Conservation (phyloP, 2,329 filamentous ascomycete genomes). For the Aspergillus quadrilineatus region DNA sequence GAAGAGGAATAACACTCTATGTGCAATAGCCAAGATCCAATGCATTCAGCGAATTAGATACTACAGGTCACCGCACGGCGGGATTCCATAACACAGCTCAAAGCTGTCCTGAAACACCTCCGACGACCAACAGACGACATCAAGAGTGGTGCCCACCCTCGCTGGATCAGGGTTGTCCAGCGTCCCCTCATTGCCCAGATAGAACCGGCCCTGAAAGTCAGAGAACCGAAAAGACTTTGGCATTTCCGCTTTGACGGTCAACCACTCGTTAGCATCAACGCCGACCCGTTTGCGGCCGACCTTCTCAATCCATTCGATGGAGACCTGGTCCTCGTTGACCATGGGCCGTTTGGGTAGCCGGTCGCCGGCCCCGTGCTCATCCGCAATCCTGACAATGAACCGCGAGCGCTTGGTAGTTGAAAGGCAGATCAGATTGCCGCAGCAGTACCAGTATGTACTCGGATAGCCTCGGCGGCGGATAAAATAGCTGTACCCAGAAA, state of each 20-base stretch:
- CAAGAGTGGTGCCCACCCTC: background rate
- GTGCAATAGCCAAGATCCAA: too few relatives aligned
- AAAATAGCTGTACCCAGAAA: slow-evolving; percentile 7
- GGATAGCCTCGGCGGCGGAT: slow-evolving; percentile 3
- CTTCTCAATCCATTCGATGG: slow-evolving; percentile 4
- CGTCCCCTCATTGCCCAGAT: slow-evolving; percentile 2
- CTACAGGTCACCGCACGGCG: background rate
- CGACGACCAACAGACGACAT: slow-evolving; percentile 3
- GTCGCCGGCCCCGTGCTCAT: background rate
- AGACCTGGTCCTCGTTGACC: background rate
- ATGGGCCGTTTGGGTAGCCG: background rate
- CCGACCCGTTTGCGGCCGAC: background rate
- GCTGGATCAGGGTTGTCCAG: background rate
- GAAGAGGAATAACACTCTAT: too few relatives aligned
- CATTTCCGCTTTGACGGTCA: background rate
- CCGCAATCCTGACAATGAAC: background rate
- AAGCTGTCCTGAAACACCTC: slow-evolving; percentile 5
- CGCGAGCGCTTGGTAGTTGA: slow-evolving; percentile 2
- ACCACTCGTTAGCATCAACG: background rate
- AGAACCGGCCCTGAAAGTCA: slow-evolving; percentile 1
- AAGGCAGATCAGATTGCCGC: slow-evolving; percentile 7
- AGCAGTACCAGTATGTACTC: slow-evolving; percentile 8
- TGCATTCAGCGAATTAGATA: background rate
- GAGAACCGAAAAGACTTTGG: background rate
- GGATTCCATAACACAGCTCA: slow-evolving; percentile 8